A percentile compares a stretch with the other conserved stretches of the same genome.
Conservation (phyloP, 768 basidiomycete genomes). For the Lactarius hengduanensis region DNA sequence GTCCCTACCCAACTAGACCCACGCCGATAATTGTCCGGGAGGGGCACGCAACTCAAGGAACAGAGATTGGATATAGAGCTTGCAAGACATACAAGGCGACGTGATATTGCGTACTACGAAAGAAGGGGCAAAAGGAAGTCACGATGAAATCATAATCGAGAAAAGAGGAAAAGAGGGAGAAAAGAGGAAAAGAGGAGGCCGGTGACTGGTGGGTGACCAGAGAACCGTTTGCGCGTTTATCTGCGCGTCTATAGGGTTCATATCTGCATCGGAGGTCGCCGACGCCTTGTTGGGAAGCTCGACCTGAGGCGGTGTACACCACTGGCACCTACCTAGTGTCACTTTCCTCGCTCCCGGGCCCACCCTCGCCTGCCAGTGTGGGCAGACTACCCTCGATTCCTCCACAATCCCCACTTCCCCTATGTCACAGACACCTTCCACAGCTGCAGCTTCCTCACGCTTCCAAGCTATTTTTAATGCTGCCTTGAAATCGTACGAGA, state of each 20-base stretch:
- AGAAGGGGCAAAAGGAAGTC: background rate
- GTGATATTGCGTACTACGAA: constrained; percentile 18
- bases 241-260: background rate
- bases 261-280: background rate
- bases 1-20: constrained; percentile 11
- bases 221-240: background rate
- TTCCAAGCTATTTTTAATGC: too few species aligned
- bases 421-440: too few species aligned
- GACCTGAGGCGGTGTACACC: background rate
- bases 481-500: too few species aligned
- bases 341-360: background rate
- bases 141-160: constrained; percentile 12
- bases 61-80: constrained; percentile 19
- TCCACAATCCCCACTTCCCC: background rate
- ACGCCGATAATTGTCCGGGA: constrained; percentile 19
- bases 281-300: background rate
- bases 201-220: too few species aligned
- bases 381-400: background rate
- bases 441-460: too few species aligned
- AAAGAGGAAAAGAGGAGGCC: too few species aligned
- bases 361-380: background rate
- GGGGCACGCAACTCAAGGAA: constrained; percentile 15
- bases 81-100: constrained; percentile 9
- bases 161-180: too few species aligned
- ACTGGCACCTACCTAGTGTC: background rate